Evolutionary conservation across 148 eudicot species (phyloP).

Genomic region (Cornus kousa): DNA sequence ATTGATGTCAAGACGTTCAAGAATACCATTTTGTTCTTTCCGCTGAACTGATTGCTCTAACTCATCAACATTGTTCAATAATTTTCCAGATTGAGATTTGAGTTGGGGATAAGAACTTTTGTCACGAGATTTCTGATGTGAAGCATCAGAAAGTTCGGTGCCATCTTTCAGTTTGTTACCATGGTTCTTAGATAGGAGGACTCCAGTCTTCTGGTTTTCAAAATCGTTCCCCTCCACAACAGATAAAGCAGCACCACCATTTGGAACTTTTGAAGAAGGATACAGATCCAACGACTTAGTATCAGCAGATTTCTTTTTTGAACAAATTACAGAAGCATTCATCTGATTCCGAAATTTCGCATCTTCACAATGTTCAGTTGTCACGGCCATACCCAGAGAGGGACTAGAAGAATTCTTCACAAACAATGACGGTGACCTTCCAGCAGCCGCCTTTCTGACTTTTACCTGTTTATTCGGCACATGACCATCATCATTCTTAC

Average conservation of each 20-base stretch:
- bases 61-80: slow-evolving; percentile 30
- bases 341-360: slow-evolving; percentile 39
- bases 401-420: slow-evolving; percentile 39
- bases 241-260: slow-evolving; percentile 34
- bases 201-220: slow-evolving; percentile 44
- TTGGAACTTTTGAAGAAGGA: slow-evolving; percentile 36
- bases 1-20: slow-evolving; percentile 64
- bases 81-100: slow-evolving; percentile 43
- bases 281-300: slow-evolving; percentile 29
- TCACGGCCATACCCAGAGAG: slow-evolving; percentile 39
- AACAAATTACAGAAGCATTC: slow-evolving; percentile 38
- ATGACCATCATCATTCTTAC: slow-evolving; percentile 40
- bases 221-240: slow-evolving; percentile 28
- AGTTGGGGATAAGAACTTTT: slow-evolving; percentile 37
- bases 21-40: slow-evolving; percentile 55
- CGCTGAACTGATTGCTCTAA: slow-evolving; percentile 40
- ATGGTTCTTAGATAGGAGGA: slow-evolving; percentile 31
- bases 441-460: slow-evolving; percentile 54
- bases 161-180: slow-evolving; percentile 55
- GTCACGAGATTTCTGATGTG: slow-evolving; percentile 38
- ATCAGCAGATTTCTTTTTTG: slow-evolving; percentile 48
- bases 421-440: slow-evolving; percentile 36
- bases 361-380: slow-evolving; percentile 32
- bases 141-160: slow-evolving; percentile 31
- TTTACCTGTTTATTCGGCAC: slow-evolving; percentile 56